phyloP scores from a whole-genome alignment of 1,284 basidiomycete genomes.

The Cryptococcus neoformans region DNA sequence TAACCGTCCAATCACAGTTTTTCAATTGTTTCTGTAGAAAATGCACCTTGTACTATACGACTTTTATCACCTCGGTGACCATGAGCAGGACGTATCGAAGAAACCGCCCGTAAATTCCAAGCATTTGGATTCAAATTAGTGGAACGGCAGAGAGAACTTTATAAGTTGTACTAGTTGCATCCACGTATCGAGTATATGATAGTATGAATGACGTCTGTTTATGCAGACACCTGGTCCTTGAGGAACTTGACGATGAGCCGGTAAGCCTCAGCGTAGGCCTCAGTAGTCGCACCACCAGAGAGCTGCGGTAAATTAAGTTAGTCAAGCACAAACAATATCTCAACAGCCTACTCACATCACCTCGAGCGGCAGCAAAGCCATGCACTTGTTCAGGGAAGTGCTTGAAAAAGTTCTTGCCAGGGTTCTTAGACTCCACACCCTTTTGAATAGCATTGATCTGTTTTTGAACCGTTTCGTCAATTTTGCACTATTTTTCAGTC shows the following conservation, averaged over 20 bases:
- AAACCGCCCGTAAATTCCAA: no score
- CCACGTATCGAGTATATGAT: no score
- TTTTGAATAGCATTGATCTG: constrained; percentile 38
- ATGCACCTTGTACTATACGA: no score
- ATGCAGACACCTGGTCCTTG: constrained; percentile 7
- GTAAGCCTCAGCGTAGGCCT: constrained; percentile 28
- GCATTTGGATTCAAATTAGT: no score
- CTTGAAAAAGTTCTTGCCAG: constrained; percentile 47
- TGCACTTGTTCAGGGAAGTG: constrained; percentile 45
- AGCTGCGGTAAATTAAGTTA: constrained; percentile 10
- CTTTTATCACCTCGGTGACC: no score
- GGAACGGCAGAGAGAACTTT: no score
- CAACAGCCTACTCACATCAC: constrained; percentile 33
- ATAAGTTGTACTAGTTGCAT: no score
- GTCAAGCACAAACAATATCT: not conserved
- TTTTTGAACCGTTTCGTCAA: not conserved
- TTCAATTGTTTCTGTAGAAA: no score
- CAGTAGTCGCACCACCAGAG: constrained; percentile 20
- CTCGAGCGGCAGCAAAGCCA: constrained; percentile 51
- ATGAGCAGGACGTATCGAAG: no score
- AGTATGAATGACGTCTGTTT: no score
- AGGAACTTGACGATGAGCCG: constrained; percentile 25
- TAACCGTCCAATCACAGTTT: no score
- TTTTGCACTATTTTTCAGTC: no score
- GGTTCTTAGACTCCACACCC: constrained; percentile 39